Percentiles rank a stretch among this genome's conserved stretches.
These are phyloP conservation scores for Arachis monticola DNA, from an alignment of 331 rosid species.

Conservation along the genomic window DNA sequence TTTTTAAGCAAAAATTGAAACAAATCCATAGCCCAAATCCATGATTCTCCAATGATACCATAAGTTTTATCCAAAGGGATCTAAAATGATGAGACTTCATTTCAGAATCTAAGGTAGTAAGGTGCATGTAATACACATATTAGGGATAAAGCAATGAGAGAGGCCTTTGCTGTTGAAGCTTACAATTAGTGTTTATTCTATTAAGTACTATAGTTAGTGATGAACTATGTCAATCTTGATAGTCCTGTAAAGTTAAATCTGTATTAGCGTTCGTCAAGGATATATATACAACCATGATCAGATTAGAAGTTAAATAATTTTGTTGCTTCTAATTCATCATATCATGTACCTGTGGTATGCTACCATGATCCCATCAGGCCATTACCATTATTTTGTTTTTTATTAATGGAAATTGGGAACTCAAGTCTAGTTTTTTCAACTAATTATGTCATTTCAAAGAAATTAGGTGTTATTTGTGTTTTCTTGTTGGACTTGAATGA, in stretches of 20 bases:
- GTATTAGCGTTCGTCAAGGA: not conserved
- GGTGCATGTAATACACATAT: no score
- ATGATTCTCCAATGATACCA: no score
- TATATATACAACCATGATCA: not conserved
- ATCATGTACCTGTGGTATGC: not conserved
- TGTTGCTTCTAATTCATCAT: not conserved
- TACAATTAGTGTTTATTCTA: no score
- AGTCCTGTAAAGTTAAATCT: not conserved
- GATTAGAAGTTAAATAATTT: not conserved
- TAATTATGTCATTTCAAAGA: slow-evolving; percentile 12
- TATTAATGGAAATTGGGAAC: slow-evolving; percentile 2
- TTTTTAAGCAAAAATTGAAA: no score
- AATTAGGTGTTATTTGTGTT: slow-evolving; percentile 8
- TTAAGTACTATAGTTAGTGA: no score
- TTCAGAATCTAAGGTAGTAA: no score
- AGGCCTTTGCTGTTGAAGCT: no score
- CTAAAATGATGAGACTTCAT: no score
- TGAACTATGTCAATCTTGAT: not conserved
- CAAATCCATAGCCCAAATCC: no score
- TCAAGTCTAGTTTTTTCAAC: slow-evolving; percentile 8
- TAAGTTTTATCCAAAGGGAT: no score
- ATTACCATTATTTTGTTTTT: slow-evolving; percentile 2
- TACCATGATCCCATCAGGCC: not conserved
- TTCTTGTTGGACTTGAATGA: slow-evolving; percentile 10
- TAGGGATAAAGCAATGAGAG: no score